Conservation (phyloP, 441 rosid species). For the Melastoma candidum region DNA sequence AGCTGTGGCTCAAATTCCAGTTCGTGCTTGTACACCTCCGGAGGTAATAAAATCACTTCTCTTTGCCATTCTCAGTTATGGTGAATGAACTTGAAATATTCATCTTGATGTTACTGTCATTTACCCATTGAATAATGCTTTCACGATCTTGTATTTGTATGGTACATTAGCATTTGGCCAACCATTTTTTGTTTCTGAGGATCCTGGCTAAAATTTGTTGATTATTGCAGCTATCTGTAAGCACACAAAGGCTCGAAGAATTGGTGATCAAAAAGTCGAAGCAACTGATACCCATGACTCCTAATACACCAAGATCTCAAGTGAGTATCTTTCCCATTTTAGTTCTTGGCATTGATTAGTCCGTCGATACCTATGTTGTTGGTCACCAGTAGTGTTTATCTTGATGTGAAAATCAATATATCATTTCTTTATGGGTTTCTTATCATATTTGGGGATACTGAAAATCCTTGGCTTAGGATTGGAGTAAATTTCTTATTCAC, state of each 20-base stretch:
- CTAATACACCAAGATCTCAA: slow-evolving; percentile 31
- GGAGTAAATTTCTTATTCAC: too few species aligned
- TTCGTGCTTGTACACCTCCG: slow-evolving; percentile 37
- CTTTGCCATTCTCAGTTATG: too few species aligned
- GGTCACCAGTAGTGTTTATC: too few species aligned
- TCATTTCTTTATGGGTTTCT: too few species aligned
- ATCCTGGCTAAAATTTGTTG: slow-evolving; percentile 9
- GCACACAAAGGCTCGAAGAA: slow-evolving; percentile 47
- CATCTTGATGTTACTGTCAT: background rate
- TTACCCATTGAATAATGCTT: background rate
- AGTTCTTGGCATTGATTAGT: background rate
- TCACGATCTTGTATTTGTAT: background rate
- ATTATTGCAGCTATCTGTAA: slow-evolving; percentile 33
- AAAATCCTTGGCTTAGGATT: too few species aligned
- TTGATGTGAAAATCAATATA: too few species aligned
- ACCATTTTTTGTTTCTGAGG: background rate
- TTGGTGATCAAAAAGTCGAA: slow-evolving; percentile 50
- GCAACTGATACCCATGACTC: slow-evolving; percentile 49
- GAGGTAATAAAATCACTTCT: slow-evolving; percentile 22
- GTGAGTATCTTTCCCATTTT: slow-evolving; percentile 19
- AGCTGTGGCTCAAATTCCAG: slow-evolving; percentile 42
- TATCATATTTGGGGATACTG: too few species aligned
- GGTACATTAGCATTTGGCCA: background rate
- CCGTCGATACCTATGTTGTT: too few species aligned
- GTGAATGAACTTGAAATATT: too few species aligned